Evolutionary conservation across 2,329 filamentous ascomycete genomes (phyloP).

Genomic region (Colletotrichum sp.): DNA sequence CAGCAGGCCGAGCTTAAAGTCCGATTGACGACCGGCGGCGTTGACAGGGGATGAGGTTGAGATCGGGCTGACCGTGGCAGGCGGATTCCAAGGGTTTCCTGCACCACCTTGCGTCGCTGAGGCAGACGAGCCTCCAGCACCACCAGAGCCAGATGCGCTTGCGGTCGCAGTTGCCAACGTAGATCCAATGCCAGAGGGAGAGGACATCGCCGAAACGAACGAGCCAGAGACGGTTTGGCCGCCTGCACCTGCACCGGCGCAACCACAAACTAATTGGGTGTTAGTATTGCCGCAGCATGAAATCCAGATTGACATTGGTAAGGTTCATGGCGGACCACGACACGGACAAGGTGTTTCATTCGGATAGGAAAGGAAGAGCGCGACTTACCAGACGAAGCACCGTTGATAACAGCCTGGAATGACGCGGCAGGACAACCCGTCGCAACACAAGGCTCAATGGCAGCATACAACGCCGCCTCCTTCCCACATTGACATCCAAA

Average conservation of each 20-base stretch:
- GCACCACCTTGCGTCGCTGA: background rate
- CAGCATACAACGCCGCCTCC: constrained; percentile 24
- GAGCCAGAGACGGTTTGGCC: constrained; percentile 8
- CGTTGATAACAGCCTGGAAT: constrained; percentile 28
- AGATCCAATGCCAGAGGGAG: background rate
- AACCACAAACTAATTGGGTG: background rate
- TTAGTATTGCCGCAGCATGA: background rate
- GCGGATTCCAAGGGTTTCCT: background rate
- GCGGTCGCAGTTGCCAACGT: background rate
- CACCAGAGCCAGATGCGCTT: background rate
- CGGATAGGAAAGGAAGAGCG: background rate
- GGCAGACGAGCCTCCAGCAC: background rate
- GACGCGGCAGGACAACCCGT: constrained; percentile 27
- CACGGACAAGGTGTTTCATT: no score
- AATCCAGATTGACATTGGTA: no score
- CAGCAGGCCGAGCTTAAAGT: background rate
- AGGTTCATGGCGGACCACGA: no score
- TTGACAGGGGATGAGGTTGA: constrained; percentile 7
- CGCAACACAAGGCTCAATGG: constrained; percentile 31
- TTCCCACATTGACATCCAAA: constrained; percentile 31
- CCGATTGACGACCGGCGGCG: background rate
- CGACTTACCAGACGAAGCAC: constrained; percentile 22
- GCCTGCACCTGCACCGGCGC: background rate
- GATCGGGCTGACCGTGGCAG: background rate
- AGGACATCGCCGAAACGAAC: constrained; percentile 4